Conservation (phyloP, 2,329 filamentous ascomycete species). For the Colletotrichum sp. region DNA sequence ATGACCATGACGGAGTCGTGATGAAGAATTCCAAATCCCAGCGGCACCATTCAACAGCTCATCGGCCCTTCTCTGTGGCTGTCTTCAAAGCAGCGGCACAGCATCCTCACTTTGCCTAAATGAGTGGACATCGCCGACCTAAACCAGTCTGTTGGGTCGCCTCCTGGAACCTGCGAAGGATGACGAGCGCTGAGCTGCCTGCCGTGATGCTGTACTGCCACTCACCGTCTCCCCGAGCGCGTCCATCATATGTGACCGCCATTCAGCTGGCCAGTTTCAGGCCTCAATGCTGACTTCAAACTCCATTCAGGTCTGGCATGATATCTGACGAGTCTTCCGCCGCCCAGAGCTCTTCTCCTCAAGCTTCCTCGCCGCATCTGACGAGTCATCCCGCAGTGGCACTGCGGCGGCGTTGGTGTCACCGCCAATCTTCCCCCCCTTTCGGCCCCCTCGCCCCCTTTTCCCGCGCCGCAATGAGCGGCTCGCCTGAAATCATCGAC, state of each 20-base stretch:
- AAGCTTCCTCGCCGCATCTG: neutral
- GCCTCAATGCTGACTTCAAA: neutral
- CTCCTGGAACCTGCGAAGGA: neutral
- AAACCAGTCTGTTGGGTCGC: neutral
- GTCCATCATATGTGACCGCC: neutral
- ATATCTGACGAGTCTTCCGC: neutral
- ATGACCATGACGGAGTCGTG: neutral
- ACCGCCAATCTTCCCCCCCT: slow-evolving; percentile 29
- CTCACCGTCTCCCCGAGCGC: neutral
- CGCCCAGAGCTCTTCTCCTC: neutral
- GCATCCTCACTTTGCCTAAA: neutral
- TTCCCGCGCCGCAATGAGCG: neutral
- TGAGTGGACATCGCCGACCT: neutral
- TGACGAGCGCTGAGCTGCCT: neutral
- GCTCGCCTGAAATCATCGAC: neutral
- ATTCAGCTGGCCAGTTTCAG: neutral
- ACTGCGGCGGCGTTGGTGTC: slow-evolving; percentile 26
- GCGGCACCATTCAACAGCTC: neutral
- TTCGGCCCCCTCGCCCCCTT: neutral
- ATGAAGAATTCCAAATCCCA: neutral
- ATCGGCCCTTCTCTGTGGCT: neutral
- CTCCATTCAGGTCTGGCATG: neutral
- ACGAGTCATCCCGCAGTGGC: neutral
- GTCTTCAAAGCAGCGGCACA: neutral
- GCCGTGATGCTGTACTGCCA: neutral